A percentile compares a stretch with the other conserved stretches of the same genome.
Conservation (phyloP, 202 grass and related monocot genomes). For the Musa balbisiana region DNA sequence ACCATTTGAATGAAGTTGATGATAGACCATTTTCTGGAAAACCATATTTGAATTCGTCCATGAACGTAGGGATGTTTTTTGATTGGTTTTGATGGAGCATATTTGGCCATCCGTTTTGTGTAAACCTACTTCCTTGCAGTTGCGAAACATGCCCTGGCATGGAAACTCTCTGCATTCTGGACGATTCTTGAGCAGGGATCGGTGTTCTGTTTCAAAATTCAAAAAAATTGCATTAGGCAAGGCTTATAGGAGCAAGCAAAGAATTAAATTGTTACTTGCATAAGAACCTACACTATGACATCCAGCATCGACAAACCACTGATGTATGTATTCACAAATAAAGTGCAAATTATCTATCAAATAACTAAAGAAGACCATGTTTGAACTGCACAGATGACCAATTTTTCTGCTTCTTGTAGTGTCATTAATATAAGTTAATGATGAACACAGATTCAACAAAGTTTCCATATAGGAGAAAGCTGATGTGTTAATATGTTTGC, state of each 20-base stretch:
- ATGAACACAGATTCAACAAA: not conserved
- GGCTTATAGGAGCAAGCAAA: not conserved
- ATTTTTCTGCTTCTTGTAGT: not conserved
- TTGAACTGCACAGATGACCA: not conserved
- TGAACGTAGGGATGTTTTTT: slow-evolving; percentile 69
- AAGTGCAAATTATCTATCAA: not conserved
- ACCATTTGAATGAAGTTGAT: slow-evolving; percentile 59
- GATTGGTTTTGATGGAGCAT: slow-evolving; percentile 40
- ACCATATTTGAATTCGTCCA: slow-evolving; percentile 88
- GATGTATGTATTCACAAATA: not conserved
- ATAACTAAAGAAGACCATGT: not conserved
- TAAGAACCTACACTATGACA: not conserved
- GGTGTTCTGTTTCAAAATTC: not conserved
- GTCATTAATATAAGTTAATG: not conserved
- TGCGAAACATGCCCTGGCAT: slow-evolving; percentile 34
- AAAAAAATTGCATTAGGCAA: not conserved
- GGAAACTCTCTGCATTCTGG: slow-evolving; percentile 46
- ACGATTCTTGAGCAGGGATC: slow-evolving; percentile 27
- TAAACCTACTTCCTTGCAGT: slow-evolving; percentile 40
- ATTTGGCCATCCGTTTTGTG: slow-evolving; percentile 21
- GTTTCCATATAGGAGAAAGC: not conserved
- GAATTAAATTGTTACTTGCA: not conserved
- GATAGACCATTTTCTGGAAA: slow-evolving; percentile 68
- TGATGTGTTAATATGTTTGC: too few species aligned
- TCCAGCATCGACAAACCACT: not conserved